Evolutionary conservation across 2,329 filamentous ascomycete species (phyloP).

Genomic region (Fusarium nurragi): DNA sequence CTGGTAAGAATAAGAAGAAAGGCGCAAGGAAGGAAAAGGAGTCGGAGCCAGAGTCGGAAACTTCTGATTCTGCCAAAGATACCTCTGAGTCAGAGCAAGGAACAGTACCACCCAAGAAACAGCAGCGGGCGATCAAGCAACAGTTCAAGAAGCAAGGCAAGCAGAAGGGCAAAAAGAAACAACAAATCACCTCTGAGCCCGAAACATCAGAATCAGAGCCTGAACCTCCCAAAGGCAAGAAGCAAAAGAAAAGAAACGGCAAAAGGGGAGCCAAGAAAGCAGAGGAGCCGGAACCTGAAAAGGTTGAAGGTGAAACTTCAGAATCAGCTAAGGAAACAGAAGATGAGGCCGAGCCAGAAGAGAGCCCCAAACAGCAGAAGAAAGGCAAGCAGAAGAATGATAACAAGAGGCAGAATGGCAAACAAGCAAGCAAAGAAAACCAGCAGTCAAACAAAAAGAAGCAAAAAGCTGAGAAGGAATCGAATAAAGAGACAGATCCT

Average conservation of each 20-base stretch:
- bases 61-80: slow-evolving; percentile 38
- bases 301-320: slow-evolving; percentile 23
- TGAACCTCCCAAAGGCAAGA: slow-evolving; percentile 31
- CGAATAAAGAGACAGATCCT: slow-evolving; percentile 14
- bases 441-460: slow-evolving; percentile 13
- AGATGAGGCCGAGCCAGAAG: slow-evolving; percentile 18
- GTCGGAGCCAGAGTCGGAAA: slow-evolving; percentile 41
- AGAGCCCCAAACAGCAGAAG: slow-evolving; percentile 14
- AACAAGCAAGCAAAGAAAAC: slow-evolving; percentile 18
- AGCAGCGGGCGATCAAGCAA: slow-evolving; percentile 25
- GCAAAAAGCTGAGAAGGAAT: slow-evolving; percentile 26
- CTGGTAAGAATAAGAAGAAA: slow-evolving; percentile 37
- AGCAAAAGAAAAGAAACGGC: slow-evolving; percentile 12
- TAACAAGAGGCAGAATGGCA: slow-evolving; percentile 18
- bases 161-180: slow-evolving; percentile 19
- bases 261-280: slow-evolving; percentile 22
- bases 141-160: slow-evolving; percentile 34
- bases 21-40: slow-evolving; percentile 33
- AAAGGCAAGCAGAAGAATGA: slow-evolving; percentile 26
- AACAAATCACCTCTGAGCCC: slow-evolving; percentile 3
- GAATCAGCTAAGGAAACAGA: slow-evolving; percentile 27
- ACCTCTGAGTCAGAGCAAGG: slow-evolving; percentile 33
- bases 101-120: slow-evolving; percentile 19
- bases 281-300: slow-evolving; percentile 23
- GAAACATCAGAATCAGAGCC: slow-evolving; percentile 32